Evolutionary conservation across 2,329 filamentous ascomycete genomes (phyloP).

Genomic region (Hypoxylon sp.): DNA sequence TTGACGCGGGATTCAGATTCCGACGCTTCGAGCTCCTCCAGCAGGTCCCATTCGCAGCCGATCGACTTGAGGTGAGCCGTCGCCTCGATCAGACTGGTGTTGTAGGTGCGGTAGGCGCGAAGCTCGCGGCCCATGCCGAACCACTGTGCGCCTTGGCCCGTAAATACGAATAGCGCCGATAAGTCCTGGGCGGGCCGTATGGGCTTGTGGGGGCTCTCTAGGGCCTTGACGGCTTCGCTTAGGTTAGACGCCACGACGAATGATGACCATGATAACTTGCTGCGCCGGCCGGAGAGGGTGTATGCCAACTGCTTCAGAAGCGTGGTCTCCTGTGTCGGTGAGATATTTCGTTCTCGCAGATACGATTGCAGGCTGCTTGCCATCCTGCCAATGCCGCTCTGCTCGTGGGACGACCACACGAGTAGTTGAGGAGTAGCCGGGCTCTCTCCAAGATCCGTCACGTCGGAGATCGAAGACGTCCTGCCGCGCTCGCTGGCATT

Average conservation of each 20-base stretch:
- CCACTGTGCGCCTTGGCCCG: conserved; percentile 50
- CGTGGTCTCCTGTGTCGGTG: conserved; percentile 38
- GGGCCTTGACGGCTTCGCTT: conserved; percentile 38
- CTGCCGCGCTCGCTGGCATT: conserved; percentile 35
- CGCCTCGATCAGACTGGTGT: conserved; percentile 45
- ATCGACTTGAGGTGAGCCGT: conserved; percentile 43
- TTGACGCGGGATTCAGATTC: conserved; percentile 45
- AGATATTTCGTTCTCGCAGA: conserved; percentile 37
- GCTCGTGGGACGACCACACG: conserved; percentile 48
- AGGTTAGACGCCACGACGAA: conserved; percentile 45
- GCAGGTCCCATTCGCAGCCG: conserved; percentile 46
- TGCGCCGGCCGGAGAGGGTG: conserved; percentile 43
- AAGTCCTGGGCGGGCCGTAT: conserved; percentile 41
- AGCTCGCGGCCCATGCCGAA: conserved; percentile 51
- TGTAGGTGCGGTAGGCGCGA: conserved; percentile 45
- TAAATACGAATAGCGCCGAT: conserved; percentile 46
- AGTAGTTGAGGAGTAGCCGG: conserved; percentile 44
- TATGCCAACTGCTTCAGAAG: conserved; percentile 44
- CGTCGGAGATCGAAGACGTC: conserved; percentile 42
- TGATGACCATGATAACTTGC: conserved; percentile 45
- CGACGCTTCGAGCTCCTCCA: conserved; percentile 44
- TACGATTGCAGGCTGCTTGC: conserved; percentile 43
- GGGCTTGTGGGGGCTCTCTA: conserved; percentile 43
- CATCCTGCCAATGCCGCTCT: conserved; percentile 45
- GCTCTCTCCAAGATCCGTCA: conserved; percentile 41